Conservation (phyloP, 1,284 basidiomycete genomes). For the Sanghuangporus sanghuang region DNA sequence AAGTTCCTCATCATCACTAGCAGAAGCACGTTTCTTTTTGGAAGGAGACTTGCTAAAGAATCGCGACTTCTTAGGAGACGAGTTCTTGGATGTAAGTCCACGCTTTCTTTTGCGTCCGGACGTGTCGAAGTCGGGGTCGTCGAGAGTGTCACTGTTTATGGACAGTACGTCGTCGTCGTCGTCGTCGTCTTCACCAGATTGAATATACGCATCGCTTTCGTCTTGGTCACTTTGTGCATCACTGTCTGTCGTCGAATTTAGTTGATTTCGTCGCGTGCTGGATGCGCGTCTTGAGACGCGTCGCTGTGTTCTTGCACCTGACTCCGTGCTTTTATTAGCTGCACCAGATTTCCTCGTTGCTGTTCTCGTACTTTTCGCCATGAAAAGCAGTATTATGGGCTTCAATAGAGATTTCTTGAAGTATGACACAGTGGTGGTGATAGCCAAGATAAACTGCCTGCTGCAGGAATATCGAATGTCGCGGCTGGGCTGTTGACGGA, state of each 20-base stretch:
- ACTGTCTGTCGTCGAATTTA: constrained; percentile 14
- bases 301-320: not conserved
- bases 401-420: too few species aligned
- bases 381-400: not conserved
- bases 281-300: not conserved
- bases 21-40: constrained; percentile 29
- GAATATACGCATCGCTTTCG: constrained; percentile 22
- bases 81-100: constrained; percentile 13
- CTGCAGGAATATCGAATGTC: too few species aligned
- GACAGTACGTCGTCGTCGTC: constrained; percentile 18
- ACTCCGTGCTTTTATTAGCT: not conserved
- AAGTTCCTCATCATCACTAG: constrained; percentile 37
- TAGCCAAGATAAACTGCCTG: not conserved
- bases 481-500: too few species aligned
- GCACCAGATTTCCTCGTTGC: not conserved
- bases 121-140: constrained; percentile 29
- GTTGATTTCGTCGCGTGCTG: constrained; percentile 16
- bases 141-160: constrained; percentile 32
- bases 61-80: not conserved
- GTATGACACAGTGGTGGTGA: not conserved
- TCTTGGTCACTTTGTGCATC: constrained; percentile 26
- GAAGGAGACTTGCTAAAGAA: constrained; percentile 23
- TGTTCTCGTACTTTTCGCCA: not conserved
- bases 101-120: constrained; percentile 20
- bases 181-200: constrained; percentile 13